Conservation (phyloP, 2,329 filamentous ascomycete species). For the Xylaria sp. region DNA sequence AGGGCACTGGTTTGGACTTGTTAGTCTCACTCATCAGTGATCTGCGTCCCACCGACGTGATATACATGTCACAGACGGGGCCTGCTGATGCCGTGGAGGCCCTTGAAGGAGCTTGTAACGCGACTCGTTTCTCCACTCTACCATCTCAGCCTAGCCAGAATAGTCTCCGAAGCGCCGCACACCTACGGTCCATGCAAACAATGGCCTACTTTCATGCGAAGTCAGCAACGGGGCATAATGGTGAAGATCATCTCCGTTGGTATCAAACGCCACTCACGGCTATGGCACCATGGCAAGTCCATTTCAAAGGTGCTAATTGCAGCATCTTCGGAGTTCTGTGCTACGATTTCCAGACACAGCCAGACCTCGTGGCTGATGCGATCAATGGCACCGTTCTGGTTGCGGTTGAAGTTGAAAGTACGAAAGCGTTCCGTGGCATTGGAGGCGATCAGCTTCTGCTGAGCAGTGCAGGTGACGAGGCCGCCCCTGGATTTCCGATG, state of each 20-base stretch:
- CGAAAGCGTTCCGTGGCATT: conserved; percentile 52
- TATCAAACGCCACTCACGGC: conserved; percentile 60
- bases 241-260: conserved; percentile 50
- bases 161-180: conserved; percentile 64
- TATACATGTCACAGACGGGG: conserved; percentile 72
- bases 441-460: conserved; percentile 10
- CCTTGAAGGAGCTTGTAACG: conserved; percentile 52
- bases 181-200: conserved; percentile 75
- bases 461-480: conserved; percentile 25
- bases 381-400: conserved; percentile 75
- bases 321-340: conserved; percentile 70
- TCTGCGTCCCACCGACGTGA: conserved; percentile 63
- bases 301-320: conserved; percentile 56
- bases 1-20: conserved; percentile 71
- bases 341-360: conserved; percentile 67
- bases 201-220: conserved; percentile 76
- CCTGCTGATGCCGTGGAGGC: conserved; percentile 61
- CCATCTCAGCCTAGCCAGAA: conserved; percentile 65
- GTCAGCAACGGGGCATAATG: conserved; percentile 17
- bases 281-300: conserved; percentile 65
- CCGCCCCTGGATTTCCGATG: conserved; percentile 20
- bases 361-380: conserved; percentile 64
- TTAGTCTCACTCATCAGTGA: conserved; percentile 61
- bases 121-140: conserved; percentile 54
- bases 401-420: conserved; percentile 65